phyloP scores from a whole-genome alignment of 2,329 filamentous ascomycete species.

The Diplodia mutila region DNA sequence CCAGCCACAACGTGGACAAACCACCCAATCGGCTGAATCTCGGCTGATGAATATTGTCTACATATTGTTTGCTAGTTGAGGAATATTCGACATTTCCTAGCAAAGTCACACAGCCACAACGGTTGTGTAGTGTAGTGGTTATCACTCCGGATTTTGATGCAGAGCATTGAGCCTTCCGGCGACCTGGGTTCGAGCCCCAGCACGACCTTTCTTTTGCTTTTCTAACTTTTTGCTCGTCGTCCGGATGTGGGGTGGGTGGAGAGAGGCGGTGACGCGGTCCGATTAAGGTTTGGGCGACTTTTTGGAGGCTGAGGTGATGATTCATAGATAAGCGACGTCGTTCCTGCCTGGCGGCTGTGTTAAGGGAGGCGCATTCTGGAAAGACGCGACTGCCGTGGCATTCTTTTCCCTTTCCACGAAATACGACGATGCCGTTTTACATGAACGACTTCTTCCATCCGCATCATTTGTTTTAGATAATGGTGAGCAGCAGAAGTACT shows the following conservation, averaged over 20 bases:
- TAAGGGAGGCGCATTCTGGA: too few species aligned
- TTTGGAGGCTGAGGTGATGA: not conserved
- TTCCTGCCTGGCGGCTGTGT: not conserved
- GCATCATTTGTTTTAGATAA: too few species aligned
- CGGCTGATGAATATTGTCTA: accelerated
- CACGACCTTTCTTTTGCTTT: slow-evolving; percentile 7
- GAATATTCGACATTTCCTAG: not conserved
- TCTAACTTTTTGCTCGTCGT: not conserved
- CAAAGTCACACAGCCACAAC: not conserved
- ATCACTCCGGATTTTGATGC: slow-evolving; percentile 23
- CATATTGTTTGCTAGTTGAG: not conserved
- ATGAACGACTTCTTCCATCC: too few species aligned
- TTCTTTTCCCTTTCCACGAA: too few species aligned
- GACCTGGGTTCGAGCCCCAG: slow-evolving; percentile 20
- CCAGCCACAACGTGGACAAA: not conserved
- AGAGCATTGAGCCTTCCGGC: slow-evolving; percentile 4
- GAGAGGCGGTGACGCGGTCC: not conserved
- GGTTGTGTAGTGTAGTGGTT: slow-evolving; percentile 23
- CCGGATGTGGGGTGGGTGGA: not conserved
- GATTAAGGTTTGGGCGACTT: not conserved
- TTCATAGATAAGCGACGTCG: not conserved
- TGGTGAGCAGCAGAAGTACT: too few species aligned
- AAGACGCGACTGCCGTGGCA: too few species aligned
- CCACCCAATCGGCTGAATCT: not conserved
- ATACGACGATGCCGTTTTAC: too few species aligned